A percentile compares a stretch with the other conserved stretches of the same genome.
These are phyloP conservation scores for Xylariaceae sp. DNA, from an alignment of 2,329 filamentous ascomycete species.

Conservation along the genomic window DNA sequence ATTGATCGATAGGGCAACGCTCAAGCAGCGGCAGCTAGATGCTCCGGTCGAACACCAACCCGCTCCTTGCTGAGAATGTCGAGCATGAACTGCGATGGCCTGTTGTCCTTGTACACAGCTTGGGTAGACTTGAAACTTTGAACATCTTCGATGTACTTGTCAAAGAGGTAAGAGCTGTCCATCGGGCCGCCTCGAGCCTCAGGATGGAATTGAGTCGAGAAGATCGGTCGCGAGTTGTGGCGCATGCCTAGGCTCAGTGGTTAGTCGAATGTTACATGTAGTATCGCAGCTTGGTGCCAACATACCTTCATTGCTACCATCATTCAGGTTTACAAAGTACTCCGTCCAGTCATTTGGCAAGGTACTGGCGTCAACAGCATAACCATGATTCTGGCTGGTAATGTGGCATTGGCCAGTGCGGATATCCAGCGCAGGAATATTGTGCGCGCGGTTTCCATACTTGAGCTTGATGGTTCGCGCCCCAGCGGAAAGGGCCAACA, in stretches of 20 bases:
- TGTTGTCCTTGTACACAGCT: constrained; percentile 73
- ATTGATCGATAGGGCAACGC: not conserved
- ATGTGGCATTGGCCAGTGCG: constrained; percentile 98
- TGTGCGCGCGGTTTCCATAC: constrained; percentile 98
- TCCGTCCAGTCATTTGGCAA: constrained; percentile 86
- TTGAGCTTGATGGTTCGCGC: constrained; percentile 94
- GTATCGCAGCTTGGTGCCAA: too few species aligned
- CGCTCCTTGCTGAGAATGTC: constrained; percentile 91
- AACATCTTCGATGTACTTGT: constrained; percentile 89
- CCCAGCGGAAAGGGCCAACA: constrained; percentile 82
- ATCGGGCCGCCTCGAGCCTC: constrained; percentile 96
- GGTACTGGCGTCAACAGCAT: constrained; percentile 81
- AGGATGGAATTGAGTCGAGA: constrained; percentile 97
- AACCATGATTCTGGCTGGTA: constrained; percentile 97
- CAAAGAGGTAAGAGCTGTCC: constrained; percentile 92
- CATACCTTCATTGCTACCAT: constrained; percentile 85
- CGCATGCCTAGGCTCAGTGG: constrained; percentile 57
- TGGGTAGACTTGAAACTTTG: constrained; percentile 82
- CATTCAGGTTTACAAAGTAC: constrained; percentile 97
- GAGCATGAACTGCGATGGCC: constrained; percentile 78
- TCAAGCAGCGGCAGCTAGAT: constrained; percentile 45
- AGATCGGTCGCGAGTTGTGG: constrained; percentile 92
- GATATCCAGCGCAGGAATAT: constrained; percentile 91
- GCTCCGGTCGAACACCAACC: constrained; percentile 72
- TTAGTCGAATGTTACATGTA: too few species aligned